These are phyloP conservation scores for Phylloboletellus chloephorus DNA, from an alignment of 1,284 basidiomycete species.

Conservation along the genomic window DNA sequence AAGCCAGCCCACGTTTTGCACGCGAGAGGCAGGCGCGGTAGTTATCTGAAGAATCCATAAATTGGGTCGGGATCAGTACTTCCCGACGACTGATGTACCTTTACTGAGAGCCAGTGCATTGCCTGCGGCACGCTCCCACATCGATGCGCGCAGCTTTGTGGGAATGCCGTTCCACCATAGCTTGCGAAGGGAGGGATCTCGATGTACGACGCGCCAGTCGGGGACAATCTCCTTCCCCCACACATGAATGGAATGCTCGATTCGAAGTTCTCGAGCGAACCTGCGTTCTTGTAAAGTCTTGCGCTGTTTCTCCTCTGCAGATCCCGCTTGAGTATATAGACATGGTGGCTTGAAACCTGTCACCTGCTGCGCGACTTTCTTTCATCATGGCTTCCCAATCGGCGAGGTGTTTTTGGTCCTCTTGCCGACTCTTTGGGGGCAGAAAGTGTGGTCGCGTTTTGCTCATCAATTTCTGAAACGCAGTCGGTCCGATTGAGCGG, in stretches of 20 bases:
- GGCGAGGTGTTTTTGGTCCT: conserved; percentile 81
- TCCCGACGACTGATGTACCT: conserved; percentile 44
- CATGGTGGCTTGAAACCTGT: conserved; percentile 11
- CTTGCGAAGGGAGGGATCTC: conserved; percentile 58
- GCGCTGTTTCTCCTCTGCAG: conserved; percentile 63
- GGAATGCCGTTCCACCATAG: conserved; percentile 95
- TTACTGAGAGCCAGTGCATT: conserved; percentile 85
- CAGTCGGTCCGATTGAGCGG: conserved; percentile 58
- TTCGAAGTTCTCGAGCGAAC: conserved; percentile 56
- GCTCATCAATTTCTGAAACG: conserved; percentile 69
- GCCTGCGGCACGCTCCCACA: conserved; percentile 88
- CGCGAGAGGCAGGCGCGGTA: conserved; percentile 70
- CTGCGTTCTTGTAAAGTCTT: conserved; percentile 62
- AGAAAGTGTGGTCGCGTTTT: conserved; percentile 77
- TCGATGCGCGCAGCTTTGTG: conserved; percentile 72
- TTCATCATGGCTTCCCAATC: conserved; percentile 95
- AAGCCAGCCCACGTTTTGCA: conserved; percentile 66
- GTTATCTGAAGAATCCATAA: conserved; percentile 43
- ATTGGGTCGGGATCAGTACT: not conserved
- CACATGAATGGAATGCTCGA: conserved; percentile 62
- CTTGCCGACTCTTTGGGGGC: conserved; percentile 77
- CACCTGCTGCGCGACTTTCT: conserved; percentile 66
- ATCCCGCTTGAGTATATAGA: conserved; percentile 10
- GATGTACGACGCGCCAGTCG: conserved; percentile 75
- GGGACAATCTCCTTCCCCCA: conserved; percentile 83